phyloP scores from a whole-genome alignment of 306 rosid species.

The Corylus heterophylla region DNA sequence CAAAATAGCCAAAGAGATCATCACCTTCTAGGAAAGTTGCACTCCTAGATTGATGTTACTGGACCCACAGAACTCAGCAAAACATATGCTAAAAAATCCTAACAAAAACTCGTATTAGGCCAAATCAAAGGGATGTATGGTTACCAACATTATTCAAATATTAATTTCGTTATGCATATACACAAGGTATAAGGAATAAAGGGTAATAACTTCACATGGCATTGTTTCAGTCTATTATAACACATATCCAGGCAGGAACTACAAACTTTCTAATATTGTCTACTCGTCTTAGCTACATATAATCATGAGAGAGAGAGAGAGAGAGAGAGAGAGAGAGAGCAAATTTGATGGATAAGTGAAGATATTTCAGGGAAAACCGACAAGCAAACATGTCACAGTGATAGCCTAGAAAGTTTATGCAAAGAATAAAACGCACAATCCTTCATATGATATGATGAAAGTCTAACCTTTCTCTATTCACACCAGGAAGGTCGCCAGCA shows the following conservation, averaged over 20 bases:
- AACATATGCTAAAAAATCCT: neutral
- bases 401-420: neutral
- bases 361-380: neutral
- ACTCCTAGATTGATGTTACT: neutral
- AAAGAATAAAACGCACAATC: conserved; percentile 14
- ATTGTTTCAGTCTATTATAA: neutral
- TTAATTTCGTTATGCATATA: neutral
- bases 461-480: conserved; percentile 77
- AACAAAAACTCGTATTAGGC: neutral
- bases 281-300: neutral
- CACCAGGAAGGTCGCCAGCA: conserved; percentile 69
- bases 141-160: neutral
- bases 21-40: neutral
- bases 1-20: neutral
- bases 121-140: neutral
- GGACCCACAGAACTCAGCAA: neutral
- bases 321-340: neutral
- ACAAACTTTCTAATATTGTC: neutral
- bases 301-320: neutral
- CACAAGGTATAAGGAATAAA: neutral
- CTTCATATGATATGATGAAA: conserved; percentile 10
- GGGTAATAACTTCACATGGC: neutral
- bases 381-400: neutral
- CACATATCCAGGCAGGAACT: neutral
- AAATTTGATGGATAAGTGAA: neutral